Evolutionary conservation across 2,329 filamentous ascomycete species (phyloP).

Genomic region (Juglanconis oblonga): DNA sequence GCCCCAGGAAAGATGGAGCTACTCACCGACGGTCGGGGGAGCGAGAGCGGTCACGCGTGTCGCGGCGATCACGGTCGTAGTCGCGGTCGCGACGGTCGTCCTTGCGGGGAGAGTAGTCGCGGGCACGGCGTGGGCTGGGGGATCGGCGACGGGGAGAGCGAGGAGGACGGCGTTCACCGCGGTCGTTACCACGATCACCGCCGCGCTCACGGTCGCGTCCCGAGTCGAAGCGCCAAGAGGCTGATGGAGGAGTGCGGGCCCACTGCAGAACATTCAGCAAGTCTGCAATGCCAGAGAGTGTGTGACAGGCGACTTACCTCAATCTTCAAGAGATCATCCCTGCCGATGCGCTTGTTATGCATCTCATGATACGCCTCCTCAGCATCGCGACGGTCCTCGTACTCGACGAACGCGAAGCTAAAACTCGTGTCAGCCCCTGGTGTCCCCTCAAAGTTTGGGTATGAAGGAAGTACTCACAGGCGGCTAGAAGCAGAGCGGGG

Average conservation of each 20-base stretch:
- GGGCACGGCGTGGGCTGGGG: conserved; percentile 69
- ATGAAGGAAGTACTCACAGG: conserved; percentile 65
- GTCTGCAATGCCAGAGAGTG: conserved; percentile 2
- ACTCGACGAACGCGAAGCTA: conserved; percentile 97
- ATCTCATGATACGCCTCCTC: conserved; percentile 99
- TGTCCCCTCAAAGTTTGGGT: not conserved
- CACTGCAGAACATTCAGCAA: conserved; percentile 58
- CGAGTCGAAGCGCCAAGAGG: conserved; percentile 97
- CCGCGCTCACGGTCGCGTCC: conserved; percentile 70
- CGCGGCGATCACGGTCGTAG: conserved; percentile 71
- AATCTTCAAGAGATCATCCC: conserved; percentile 95
- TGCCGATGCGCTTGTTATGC: conserved; percentile 98
- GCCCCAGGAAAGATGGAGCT: conserved; percentile 13
- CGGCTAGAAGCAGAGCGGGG: conserved; percentile 90
- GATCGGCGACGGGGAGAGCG: conserved; percentile 66
- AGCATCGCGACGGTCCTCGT: conserved; percentile 95
- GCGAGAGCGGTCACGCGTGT: conserved; percentile 69
- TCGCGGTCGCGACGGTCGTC: conserved; percentile 82
- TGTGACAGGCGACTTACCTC: conserved; percentile 63
- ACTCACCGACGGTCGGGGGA: conserved; percentile 62
- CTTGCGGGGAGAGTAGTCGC: conserved; percentile 84
- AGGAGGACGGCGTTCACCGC: conserved; percentile 42
- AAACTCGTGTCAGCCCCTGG: conserved; percentile 8
- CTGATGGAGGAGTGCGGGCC: conserved; percentile 96
- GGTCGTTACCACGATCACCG: not conserved